phyloP scores from a whole-genome alignment of 352 stramenopile genomes.

The Globisporangium cylindrosporum region DNA sequence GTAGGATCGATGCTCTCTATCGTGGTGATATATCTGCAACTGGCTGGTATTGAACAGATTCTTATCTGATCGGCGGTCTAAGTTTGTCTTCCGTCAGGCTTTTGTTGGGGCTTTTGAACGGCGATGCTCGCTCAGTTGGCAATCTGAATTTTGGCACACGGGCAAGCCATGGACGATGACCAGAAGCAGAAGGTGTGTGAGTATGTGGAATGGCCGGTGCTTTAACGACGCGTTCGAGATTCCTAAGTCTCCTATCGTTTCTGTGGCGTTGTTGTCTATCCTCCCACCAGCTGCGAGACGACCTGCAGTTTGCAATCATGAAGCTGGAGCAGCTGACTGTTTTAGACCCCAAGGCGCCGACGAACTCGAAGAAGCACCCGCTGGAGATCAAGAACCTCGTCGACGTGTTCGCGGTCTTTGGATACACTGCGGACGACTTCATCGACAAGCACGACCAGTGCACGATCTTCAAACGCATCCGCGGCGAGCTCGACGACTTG shows the following conservation, averaged over 20 bases:
- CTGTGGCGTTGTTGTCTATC: background rate
- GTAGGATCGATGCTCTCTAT: background rate
- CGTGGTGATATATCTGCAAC: background rate
- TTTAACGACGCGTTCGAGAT: background rate
- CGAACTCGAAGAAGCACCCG: slow-evolving; percentile 38
- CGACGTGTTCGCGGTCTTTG: slow-evolving; percentile 73
- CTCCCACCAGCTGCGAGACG: slow-evolving; percentile 48
- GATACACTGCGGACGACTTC: slow-evolving; percentile 53
- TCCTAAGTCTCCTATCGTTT: background rate
- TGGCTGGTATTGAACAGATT: background rate
- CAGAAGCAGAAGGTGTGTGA: slow-evolving; percentile 54
- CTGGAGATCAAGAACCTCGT: slow-evolving; percentile 67
- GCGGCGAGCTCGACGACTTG: slow-evolving; percentile 52
- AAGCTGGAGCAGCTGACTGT: slow-evolving; percentile 49
- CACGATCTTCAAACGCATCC: slow-evolving; percentile 64
- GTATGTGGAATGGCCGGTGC: background rate
- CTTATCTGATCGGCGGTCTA: no score
- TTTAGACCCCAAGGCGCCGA: slow-evolving; percentile 39
- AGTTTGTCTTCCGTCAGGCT: no score
- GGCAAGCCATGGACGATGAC: slow-evolving; percentile 42
- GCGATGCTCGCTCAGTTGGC: background rate
- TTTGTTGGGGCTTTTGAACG: background rate
- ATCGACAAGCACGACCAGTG: slow-evolving; percentile 74
- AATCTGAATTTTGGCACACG: background rate
- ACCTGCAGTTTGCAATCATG: slow-evolving; percentile 74